Conservation (phyloP, 139 green algal genomes). For the Picochlorum costavermella region DNA sequence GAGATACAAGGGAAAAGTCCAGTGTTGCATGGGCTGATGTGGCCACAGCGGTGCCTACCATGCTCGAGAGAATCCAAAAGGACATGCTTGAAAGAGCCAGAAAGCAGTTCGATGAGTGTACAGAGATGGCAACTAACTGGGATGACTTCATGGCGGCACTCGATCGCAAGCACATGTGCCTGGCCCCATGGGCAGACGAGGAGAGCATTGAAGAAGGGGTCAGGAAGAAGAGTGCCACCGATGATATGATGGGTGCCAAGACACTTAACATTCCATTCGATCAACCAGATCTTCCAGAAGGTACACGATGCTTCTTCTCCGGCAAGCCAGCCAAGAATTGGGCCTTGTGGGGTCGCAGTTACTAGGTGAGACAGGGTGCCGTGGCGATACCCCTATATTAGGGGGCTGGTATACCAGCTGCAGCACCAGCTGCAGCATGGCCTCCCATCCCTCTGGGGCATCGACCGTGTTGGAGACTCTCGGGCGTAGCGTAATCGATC, state of each 20-base stretch:
- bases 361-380: slow-evolving; percentile 43
- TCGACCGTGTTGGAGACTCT: no score
- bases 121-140: slow-evolving; percentile 67
- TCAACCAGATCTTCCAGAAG: slow-evolving; percentile 67
- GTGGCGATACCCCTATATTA: no score
- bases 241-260: slow-evolving; percentile 87
- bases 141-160: slow-evolving; percentile 92
- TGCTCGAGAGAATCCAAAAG: slow-evolving; percentile 41
- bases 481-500: no score
- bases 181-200: slow-evolving; percentile 88
- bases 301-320: slow-evolving; percentile 82
- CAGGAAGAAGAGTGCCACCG: slow-evolving; percentile 70
- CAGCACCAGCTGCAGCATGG: no score
- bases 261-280: slow-evolving; percentile 94
- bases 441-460: no score
- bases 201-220: slow-evolving; percentile 83
- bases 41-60: slow-evolving; percentile 22
- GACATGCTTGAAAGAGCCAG: slow-evolving; percentile 70
- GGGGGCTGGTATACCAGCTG: no score
- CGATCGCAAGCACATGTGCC: slow-evolving; percentile 78
- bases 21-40: slow-evolving; percentile 69
- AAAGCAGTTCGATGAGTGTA: slow-evolving; percentile 44
- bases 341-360: slow-evolving; percentile 89
- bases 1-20: slow-evolving; percentile 90
- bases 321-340: slow-evolving; percentile 95